Base-by-base conservation (phyloP, 1,284 basidiomycete genomes). In the Moniliophthora roreri region DNA sequence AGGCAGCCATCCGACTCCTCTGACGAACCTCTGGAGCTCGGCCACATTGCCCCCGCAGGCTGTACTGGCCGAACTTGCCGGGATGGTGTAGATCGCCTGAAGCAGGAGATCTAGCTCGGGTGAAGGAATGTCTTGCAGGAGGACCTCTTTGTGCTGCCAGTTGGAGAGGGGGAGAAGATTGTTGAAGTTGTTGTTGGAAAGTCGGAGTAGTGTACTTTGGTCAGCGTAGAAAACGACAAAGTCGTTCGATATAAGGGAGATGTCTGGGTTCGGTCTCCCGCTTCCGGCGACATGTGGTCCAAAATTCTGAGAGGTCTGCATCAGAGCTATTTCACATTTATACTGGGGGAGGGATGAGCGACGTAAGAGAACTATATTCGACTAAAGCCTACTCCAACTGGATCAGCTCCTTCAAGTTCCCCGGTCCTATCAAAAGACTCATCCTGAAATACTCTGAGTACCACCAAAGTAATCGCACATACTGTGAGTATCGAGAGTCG, bases 1-100 rank as follows among this genome's bases (percentile, higher is more conserved):
- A 2, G 66, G 65, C 63, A 79, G 66, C 4, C 62, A 56, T 32
- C 63, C 60, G 11, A 77, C 63, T 1, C 73, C 69, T 10, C 49
- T 51, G 15, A 58, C 32, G 0, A 75, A 51, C 0, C 55, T 63
- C 1, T 68, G 62, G 37, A 74, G 8, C 11, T 50, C 48, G 24
- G 16, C 28, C 26, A 28, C 6, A 15, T n/a, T 13, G n/a, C 10
- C 10, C 16, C 24, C 24, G 16, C 11, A 9, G 4, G 7, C 15
- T 13, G 18, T 18, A 18, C 34, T 23, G 4, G n/a, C 5, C 13
- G 39, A n/a, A 6, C 7, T 32, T n/a, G n/a, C n/a, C n/a, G n/a
- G n/a, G 7, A 44, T 20, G 15, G 34, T 24, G 20, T 53, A 53
- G 23, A 53, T 35, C 1, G 41, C 35, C 8, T 35, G 52, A 13